Percentiles rank a stretch among this genome's conserved stretches.
Conservation (phyloP, 192 early-diverging fungal genomes). For the Entophlyctis helioformis region DNA sequence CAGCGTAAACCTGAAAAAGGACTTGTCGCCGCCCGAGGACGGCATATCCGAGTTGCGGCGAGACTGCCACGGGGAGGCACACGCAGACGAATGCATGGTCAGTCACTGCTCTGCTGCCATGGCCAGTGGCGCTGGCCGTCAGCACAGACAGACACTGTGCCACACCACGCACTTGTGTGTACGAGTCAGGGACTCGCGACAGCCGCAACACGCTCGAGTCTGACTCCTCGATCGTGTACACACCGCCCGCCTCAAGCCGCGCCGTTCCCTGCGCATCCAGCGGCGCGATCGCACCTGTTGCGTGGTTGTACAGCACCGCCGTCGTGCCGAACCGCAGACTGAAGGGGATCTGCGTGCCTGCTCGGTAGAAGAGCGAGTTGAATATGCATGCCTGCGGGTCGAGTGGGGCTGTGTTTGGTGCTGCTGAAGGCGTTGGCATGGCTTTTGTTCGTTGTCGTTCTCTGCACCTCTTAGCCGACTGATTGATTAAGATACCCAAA, state of each 20-base stretch:
- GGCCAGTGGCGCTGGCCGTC: not conserved
- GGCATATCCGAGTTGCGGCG: not conserved
- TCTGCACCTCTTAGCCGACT: too few species aligned
- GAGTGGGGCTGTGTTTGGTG: too few species aligned
- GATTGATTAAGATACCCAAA: too few species aligned
- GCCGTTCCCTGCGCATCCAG: slow-evolving; percentile 2
- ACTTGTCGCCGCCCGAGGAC: too few species aligned
- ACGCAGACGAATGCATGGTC: too few species aligned
- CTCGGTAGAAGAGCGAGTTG: slow-evolving; percentile 3
- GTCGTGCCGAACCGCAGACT: not conserved
- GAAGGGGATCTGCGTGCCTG: slow-evolving; percentile 4
- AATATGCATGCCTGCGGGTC: too few species aligned
- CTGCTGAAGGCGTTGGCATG: too few species aligned
- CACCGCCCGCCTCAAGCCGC: slow-evolving; percentile 9
- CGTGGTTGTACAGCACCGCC: slow-evolving; percentile 8
- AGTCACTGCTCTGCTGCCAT: not conserved
- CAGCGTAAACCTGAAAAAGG: too few species aligned
- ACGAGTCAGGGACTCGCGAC: not conserved
- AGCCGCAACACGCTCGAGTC: slow-evolving; percentile 1
- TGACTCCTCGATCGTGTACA: slow-evolving; percentile 7
- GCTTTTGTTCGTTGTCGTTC: too few species aligned
- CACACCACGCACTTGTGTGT: not conserved
- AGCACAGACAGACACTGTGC: not conserved
- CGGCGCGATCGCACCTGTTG: slow-evolving; percentile 2
- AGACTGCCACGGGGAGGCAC: slow-evolving; percentile 1